Base-by-base conservation (phyloP, 139 green algal genomes). In the Chlorella sp. region DNA sequence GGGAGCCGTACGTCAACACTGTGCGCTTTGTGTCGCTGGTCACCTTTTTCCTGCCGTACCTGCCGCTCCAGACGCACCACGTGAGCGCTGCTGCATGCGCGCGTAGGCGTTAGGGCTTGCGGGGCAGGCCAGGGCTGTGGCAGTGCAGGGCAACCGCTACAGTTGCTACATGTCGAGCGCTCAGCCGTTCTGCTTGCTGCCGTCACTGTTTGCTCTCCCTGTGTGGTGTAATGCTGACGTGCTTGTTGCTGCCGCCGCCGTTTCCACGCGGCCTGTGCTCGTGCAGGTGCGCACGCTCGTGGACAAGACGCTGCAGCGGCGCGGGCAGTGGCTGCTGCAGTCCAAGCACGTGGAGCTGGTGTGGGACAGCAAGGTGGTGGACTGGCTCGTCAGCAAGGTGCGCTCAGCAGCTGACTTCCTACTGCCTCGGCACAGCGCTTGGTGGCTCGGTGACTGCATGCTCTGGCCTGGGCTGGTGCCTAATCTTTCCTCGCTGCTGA, bases 1-100 rank as follows among this genome's bases (percentile, higher is more conserved):
- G 90, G 71, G 90, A 95, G 78, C 64, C 79, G 4, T 79, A 72
- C 31, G 76, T 77, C 1, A 88, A 95, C 83, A 92, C 88, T 0
- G 35, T 90, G 17, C 91, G 89, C 70, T 79, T 90, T 62, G 68
- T 87, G 62, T 73, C 69, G 17, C 49, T 88, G 31, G 74, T 95
- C 24, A 82, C 91, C 60, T 82, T 89, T 26, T 94, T 88, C 71
- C 69, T 95, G 71, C 90, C 90, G 22, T 95, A 90, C 76, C 81
- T 94, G 35, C 88, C 90, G 20, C 76, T 95, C 75, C 74, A 90
- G 71, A 64, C 42, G 1, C 32, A 31, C 29, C 78, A 91, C 72
- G 59, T 94, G 4, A 31, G 29, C 93, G 65, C 78, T 93, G 69
- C 59, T 60, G 24, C 74, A 82, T 69, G 64, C 49, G 31, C 69